Conservation (phyloP, 352 stramenopile species). For the Phytophthora melonis region DNA sequence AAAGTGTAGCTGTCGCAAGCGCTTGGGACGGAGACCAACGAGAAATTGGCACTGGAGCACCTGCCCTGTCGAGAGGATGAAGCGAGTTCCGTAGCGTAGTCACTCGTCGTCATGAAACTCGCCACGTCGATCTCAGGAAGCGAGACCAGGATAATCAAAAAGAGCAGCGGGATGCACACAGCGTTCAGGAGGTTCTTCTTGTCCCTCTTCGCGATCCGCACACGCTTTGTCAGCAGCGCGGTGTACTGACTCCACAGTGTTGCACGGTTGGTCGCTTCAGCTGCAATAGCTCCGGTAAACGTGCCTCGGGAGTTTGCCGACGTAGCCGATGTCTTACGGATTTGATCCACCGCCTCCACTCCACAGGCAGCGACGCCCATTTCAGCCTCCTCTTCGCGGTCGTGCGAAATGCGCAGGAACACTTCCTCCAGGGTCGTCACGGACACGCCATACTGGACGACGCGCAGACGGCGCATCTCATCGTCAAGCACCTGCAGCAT, state of each 20-base stretch:
- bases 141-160: constrained; percentile 58
- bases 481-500: constrained; percentile 92
- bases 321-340: constrained; percentile 48
- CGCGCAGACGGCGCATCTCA: constrained; percentile 50
- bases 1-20: constrained; percentile 42
- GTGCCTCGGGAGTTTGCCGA: constrained; percentile 47
- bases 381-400: constrained; percentile 48
- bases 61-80: constrained; percentile 35
- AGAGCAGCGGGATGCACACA: constrained; percentile 68
- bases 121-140: constrained; percentile 70
- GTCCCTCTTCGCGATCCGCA: constrained; percentile 71
- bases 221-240: constrained; percentile 62
- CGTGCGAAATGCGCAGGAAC: constrained; percentile 89
- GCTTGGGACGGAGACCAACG: constrained; percentile 29
- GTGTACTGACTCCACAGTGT: constrained; percentile 57
- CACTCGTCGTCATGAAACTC: constrained; percentile 49
- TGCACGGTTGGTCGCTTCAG: constrained; percentile 29
- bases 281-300: constrained; percentile 23
- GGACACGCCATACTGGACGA: constrained; percentile 95
- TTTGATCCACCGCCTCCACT: constrained; percentile 40
- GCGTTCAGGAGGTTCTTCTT: constrained; percentile 70
- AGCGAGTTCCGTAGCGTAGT: constrained; percentile 37
- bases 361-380: constrained; percentile 22
- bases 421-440: constrained; percentile 99
- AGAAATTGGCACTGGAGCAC: constrained; percentile 38